Conservation (phyloP, 805 yeast genomes). For the Tetrapisispora pingtungensis region DNA sequence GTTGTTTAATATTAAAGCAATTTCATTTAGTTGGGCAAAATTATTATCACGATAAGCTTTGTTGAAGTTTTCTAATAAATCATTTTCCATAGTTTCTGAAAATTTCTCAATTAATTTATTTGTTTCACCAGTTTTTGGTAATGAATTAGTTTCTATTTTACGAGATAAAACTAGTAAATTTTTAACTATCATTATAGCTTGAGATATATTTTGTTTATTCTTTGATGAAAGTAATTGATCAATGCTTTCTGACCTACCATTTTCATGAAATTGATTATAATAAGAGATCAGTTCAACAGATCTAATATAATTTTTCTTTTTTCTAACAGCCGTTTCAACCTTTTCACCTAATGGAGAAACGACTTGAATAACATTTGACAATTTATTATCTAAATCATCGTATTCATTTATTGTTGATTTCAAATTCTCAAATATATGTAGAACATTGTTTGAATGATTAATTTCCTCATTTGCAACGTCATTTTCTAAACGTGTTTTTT, state of each 20-base stretch:
- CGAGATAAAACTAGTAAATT: constrained; percentile 55
- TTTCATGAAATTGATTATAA: constrained; percentile 61
- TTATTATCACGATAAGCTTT: constrained; percentile 63
- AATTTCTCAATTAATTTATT: constrained; percentile 47
- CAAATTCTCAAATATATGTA: constrained; percentile 29
- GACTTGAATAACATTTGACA: constrained; percentile 42
- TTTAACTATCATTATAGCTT: constrained; percentile 59
- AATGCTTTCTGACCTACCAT: constrained; percentile 41
- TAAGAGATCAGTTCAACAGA: constrained; percentile 66
- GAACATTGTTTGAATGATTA: constrained; percentile 56
- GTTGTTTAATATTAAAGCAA: constrained; percentile 62
- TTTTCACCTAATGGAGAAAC: constrained; percentile 64
- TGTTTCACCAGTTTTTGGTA: constrained; percentile 34
- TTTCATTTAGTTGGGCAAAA: constrained; percentile 60
- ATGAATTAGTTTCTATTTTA: constrained; percentile 48
- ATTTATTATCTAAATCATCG: constrained; percentile 20
- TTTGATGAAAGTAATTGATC: constrained; percentile 43
- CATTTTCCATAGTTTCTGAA: constrained; percentile 67
- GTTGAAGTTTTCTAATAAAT: constrained; percentile 59
- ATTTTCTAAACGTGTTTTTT: constrained; percentile 41
- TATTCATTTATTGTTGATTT: constrained; percentile 15
- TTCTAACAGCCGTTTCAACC: constrained; percentile 54
- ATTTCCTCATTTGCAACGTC: constrained; percentile 54
- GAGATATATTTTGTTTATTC: constrained; percentile 41
- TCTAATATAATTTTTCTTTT: constrained; percentile 62